Conservation (phyloP, 352 stramenopile species). For the Phytopythium oedochilum region DNA sequence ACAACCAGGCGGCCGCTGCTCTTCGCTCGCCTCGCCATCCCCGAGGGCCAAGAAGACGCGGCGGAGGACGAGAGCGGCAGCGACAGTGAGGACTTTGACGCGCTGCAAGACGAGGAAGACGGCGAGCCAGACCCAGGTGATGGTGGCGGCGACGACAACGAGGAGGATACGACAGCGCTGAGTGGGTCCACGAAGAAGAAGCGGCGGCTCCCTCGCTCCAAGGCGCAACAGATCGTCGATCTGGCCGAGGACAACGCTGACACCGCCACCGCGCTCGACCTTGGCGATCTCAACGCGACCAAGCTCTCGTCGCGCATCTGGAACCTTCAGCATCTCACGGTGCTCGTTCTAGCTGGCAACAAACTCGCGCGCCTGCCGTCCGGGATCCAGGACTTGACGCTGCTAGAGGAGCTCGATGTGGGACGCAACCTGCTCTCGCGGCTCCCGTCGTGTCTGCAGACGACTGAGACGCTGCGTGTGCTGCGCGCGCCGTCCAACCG, state of each 20-base stretch:
- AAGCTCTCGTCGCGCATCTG: conserved; percentile 64
- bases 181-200: conserved; percentile 10
- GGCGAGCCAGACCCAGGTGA: conserved; percentile 18
- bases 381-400: conserved; percentile 59
- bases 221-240: conserved; percentile 53
- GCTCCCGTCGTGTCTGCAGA: conserved; percentile 64
- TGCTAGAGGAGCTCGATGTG: conserved; percentile 49
- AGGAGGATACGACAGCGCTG: conserved; percentile 12
- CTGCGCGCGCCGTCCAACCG: conserved; percentile 53
- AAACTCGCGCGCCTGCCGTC: conserved; percentile 56
- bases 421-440: conserved; percentile 52
- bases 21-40: conserved; percentile 23
- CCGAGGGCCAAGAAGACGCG: conserved; percentile 15
- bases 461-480: conserved; percentile 34
- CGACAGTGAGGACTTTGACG: conserved; percentile 38
- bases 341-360: conserved; percentile 45
- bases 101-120: conserved; percentile 16
- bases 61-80: conserved; percentile 16
- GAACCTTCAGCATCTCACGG: conserved; percentile 47
- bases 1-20: conserved; percentile 36
- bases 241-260: conserved; percentile 31
- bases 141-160: conserved; percentile 12
- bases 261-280: conserved; percentile 23
- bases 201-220: conserved; percentile 45
- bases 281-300: conserved; percentile 47